Conservation (phyloP, 116 monocot genomes). For the Posidonia oceanica region DNA sequence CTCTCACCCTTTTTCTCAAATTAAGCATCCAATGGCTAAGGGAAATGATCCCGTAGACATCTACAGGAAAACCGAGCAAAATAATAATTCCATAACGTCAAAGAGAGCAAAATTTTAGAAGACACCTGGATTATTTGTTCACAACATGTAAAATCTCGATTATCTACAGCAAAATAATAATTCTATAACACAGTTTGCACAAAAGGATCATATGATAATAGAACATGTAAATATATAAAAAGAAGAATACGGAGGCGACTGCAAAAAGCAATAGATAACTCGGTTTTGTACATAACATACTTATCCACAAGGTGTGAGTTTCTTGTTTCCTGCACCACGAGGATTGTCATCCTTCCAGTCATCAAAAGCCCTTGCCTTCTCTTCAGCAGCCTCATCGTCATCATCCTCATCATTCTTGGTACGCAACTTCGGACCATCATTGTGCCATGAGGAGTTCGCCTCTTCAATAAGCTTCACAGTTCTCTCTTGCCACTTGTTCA, state of each 20-base stretch:
- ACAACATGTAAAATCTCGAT: too few relatives aligned
- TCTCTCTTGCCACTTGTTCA: constrained; percentile 86
- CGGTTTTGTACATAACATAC: neutral
- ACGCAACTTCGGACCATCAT: constrained; percentile 20
- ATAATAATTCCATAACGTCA: too few relatives aligned
- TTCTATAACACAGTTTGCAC: too few relatives aligned
- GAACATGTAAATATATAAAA: too few relatives aligned
- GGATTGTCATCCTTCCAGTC: constrained; percentile 99
- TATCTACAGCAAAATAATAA: too few relatives aligned
- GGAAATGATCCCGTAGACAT: too few relatives aligned
- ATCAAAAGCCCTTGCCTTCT: constrained; percentile 91
- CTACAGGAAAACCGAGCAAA: too few relatives aligned
- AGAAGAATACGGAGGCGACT: neutral
- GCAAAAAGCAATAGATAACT: neutral
- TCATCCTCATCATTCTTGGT: constrained; percentile 8
- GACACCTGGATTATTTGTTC: too few relatives aligned
- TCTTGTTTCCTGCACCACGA: constrained; percentile 90
- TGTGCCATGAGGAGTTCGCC: constrained; percentile 80
- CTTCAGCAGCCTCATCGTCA: constrained; percentile 74
- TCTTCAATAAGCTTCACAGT: constrained; percentile 58
- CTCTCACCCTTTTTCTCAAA: too few relatives aligned
- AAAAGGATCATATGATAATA: too few relatives aligned
- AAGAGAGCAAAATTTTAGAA: too few relatives aligned
- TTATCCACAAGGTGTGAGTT: constrained; percentile 90
- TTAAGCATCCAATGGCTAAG: too few relatives aligned